A percentile compares a stretch with the other conserved stretches of the same genome.
Evolutionary conservation across 352 stramenopile genomes (phyloP).

Genomic region (Globisporangium echinulatum): DNA sequence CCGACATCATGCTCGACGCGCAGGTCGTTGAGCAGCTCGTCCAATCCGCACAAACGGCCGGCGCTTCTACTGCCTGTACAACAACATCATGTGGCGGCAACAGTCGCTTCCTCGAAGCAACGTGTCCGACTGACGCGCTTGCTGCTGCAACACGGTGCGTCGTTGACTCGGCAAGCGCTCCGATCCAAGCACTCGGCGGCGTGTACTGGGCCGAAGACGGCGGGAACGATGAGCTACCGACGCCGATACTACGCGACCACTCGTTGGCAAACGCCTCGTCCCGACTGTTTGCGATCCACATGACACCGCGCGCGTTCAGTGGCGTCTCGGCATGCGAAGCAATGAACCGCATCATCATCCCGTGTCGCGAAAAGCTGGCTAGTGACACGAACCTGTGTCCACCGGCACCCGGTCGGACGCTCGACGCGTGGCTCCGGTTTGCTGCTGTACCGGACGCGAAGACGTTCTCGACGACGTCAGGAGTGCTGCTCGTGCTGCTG

Average conservation of each 20-base stretch:
- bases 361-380: constrained; percentile 43
- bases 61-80: neutral
- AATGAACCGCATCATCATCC: constrained; percentile 55
- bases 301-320: constrained; percentile 33
- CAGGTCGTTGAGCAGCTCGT: constrained; percentile 26
- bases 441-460: constrained; percentile 22
- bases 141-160: constrained; percentile 33
- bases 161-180: constrained; percentile 30
- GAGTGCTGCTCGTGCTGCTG: constrained; percentile 38
- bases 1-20: constrained; percentile 44
- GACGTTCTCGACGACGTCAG: constrained; percentile 49
- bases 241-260: constrained; percentile 49
- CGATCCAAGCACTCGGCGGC: constrained; percentile 16
- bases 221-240: constrained; percentile 33
- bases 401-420: constrained; percentile 21
- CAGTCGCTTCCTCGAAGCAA: constrained; percentile 35
- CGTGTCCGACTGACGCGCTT: constrained; percentile 29
- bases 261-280: constrained; percentile 13
- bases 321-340: constrained; percentile 41
- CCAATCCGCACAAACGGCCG: constrained; percentile 9
- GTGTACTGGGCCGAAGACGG: constrained; percentile 65
- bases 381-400: constrained; percentile 43
- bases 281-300: constrained; percentile 56
- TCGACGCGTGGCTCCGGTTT: constrained; percentile 57
- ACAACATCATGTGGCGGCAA: constrained; percentile 28